Percentiles rank a stretch among this genome's conserved stretches.
Evolutionary conservation across 805 yeast species (phyloP).

Genomic region (Cyberlindnera bimundalis): DNA sequence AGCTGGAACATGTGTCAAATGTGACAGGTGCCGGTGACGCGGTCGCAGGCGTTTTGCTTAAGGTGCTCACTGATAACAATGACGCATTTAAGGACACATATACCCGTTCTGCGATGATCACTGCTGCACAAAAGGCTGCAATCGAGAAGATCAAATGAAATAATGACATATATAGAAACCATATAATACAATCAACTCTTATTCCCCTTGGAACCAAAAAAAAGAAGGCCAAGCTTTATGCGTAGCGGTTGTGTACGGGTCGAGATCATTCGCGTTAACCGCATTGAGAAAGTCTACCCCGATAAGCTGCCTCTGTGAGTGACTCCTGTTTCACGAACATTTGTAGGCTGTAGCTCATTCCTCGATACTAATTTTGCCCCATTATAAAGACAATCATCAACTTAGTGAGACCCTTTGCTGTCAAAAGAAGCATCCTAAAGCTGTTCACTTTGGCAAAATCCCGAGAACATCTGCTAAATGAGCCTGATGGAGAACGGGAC

Average conservation of each 20-base stretch:
- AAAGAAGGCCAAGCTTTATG: no score
- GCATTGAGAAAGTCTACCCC: constrained; percentile 6
- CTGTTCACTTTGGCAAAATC: no score
- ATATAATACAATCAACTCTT: no score
- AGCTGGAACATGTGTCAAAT: constrained; percentile 40
- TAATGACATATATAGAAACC: no score
- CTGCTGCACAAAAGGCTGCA: constrained; percentile 21
- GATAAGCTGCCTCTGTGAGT: not conserved
- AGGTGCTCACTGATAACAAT: constrained; percentile 7
- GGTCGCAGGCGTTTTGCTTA: constrained; percentile 58
- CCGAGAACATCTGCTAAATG: not conserved
- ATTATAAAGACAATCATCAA: no score
- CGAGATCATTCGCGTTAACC: constrained; percentile 2
- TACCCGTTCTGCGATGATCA: constrained; percentile 10
- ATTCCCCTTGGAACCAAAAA: no score
- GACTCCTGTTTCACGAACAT: no score
- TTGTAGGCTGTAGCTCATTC: no score
- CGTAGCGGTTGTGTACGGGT: not conserved
- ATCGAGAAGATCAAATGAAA: constrained; percentile 26
- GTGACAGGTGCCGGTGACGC: constrained; percentile 93
- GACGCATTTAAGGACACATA: constrained; percentile 4
- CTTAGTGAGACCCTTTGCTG: no score
- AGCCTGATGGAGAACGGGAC: constrained; percentile 2
- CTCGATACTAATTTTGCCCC: no score
- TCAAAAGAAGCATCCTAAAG: no score